These are phyloP conservation scores for Patellifolia procumbens DNA, from an alignment of 179 eudicot species.

Conservation along the genomic window DNA sequence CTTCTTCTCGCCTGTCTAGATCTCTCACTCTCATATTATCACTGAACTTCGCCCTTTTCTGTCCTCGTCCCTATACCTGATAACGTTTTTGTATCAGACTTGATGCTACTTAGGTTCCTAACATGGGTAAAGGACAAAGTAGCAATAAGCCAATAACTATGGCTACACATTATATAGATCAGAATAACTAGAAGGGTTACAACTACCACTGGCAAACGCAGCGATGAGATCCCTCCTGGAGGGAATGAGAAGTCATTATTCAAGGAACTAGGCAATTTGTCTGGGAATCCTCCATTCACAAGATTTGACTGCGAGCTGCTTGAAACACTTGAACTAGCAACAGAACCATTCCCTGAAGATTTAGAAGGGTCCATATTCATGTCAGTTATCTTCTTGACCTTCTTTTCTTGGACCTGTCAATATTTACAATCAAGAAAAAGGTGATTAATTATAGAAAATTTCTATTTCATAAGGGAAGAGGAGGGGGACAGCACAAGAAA, in stretches of 20 bases:
- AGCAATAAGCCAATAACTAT: too few relatives aligned
- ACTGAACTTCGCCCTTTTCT: too few relatives aligned
- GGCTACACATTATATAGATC: too few relatives aligned
- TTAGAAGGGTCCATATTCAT: conserved; percentile 71
- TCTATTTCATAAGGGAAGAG: too few relatives aligned
- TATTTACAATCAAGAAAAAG: conserved; percentile 14
- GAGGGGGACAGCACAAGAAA: too few relatives aligned
- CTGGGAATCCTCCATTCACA: conserved; percentile 71
- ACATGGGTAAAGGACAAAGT: neutral
- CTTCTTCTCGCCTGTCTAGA: too few relatives aligned
- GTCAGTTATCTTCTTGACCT: conserved; percentile 82
- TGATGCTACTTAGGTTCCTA: too few relatives aligned
- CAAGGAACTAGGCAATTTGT: conserved; percentile 40
- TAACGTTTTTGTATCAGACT: too few relatives aligned
- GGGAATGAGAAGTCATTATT: conserved; percentile 60
- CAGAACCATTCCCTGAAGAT: conserved; percentile 63
- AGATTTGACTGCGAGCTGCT: conserved; percentile 42
- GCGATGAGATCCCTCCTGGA: conserved; percentile 67
- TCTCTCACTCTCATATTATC: too few relatives aligned
- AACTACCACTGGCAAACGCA: conserved; percentile 96
- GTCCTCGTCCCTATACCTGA: too few relatives aligned
- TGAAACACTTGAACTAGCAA: conserved; percentile 59
- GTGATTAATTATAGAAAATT: too few relatives aligned
- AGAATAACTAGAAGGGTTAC: conserved; percentile 35
- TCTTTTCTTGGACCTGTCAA: conserved; percentile 93